Percentiles rank a stretch among this genome's conserved stretches.
These are phyloP conservation scores for Pilaira anomala DNA, from an alignment of 192 early-diverging fungal species.

Conservation along the genomic window DNA sequence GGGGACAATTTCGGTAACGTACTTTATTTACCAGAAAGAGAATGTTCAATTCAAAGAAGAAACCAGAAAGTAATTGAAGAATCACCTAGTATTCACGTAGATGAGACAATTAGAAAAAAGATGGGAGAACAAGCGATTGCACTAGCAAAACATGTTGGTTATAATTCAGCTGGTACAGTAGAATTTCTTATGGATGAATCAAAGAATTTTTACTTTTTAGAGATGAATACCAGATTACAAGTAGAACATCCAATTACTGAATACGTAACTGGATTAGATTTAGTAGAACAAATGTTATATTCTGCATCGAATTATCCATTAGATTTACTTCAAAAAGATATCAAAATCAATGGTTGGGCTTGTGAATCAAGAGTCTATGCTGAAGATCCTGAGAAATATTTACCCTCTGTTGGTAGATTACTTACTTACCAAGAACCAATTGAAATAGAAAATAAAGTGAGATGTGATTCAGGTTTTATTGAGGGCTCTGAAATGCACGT, in stretches of 20 bases:
- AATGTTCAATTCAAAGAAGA: constrained; percentile 80
- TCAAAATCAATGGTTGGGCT: constrained; percentile 85
- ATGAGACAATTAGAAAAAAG: constrained; percentile 54
- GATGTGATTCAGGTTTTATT: constrained; percentile 91
- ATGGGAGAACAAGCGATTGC: constrained; percentile 81
- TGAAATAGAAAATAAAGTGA: constrained; percentile 53
- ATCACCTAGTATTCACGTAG: constrained; percentile 74
- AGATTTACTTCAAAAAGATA: constrained; percentile 66
- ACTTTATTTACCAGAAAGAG: constrained; percentile 87
- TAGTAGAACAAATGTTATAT: constrained; percentile 96
- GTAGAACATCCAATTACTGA: constrained; percentile 83
- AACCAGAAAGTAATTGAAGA: constrained; percentile 85
- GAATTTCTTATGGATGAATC: constrained; percentile 72
- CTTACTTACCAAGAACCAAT: constrained; percentile 81
- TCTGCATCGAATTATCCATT: constrained; percentile 80
- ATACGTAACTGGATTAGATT: constrained; percentile 78
- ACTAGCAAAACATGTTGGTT: constrained; percentile 70
- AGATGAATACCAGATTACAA: constrained; percentile 81
- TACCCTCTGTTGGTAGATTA: constrained; percentile 89
- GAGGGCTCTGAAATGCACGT: constrained; percentile 94
- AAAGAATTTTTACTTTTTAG: constrained; percentile 77
- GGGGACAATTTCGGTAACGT: constrained; percentile 69
- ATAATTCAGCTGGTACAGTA: constrained; percentile 73
- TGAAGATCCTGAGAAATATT: constrained; percentile 90
- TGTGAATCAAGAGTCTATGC: constrained; percentile 96